Percentiles rank a stretch among this genome's conserved stretches.
phyloP scores from a whole-genome alignment of 805 yeast species.

The Danielozyma ontarioensis region DNA sequence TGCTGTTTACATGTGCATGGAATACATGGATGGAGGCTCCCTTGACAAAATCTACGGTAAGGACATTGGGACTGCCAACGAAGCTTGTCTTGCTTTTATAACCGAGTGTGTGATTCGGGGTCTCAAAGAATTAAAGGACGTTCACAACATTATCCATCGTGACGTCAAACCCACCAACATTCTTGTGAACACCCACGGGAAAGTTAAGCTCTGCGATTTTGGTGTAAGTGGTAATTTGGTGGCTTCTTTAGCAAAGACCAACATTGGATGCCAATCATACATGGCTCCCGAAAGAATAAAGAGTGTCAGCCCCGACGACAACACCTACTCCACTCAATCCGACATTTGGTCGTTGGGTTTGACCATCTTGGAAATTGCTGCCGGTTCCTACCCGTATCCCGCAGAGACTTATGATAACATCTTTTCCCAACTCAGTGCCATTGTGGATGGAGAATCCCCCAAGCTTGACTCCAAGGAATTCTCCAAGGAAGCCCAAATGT shows the following conservation, averaged over 20 bases:
- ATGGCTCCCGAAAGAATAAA: constrained; percentile 98
- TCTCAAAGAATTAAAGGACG: constrained; percentile 76
- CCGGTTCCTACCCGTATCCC: constrained; percentile 94
- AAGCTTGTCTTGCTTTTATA: constrained; percentile 72
- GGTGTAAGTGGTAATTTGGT: constrained; percentile 95
- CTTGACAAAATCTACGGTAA: constrained; percentile 75
- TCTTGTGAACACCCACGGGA: constrained; percentile 75
- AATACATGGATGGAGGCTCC: constrained; percentile 95
- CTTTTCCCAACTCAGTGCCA: constrained; percentile 89
- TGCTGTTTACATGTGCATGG: constrained; percentile 97
- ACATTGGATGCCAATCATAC: constrained; percentile 95
- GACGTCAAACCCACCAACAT: constrained; percentile 97
- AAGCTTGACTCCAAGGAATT: constrained; percentile 29
- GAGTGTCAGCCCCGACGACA: constrained; percentile 65
- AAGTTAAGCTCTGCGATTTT: constrained; percentile 88
- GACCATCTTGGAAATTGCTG: constrained; percentile 79
- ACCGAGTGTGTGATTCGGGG: constrained; percentile 79
- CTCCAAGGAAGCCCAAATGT: constrained; percentile 73
- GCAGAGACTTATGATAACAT: constrained; percentile 88
- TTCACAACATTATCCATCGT: constrained; percentile 88
- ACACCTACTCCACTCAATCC: constrained; percentile 85
- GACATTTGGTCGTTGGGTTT: constrained; percentile 95
- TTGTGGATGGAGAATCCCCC: constrained; percentile 48
- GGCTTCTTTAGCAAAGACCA: constrained; percentile 90
- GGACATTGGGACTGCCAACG: constrained; percentile 60